Evolutionary conservation across 2,329 filamentous ascomycete species (phyloP).

Genomic region (Hypoxylon sp.): DNA sequence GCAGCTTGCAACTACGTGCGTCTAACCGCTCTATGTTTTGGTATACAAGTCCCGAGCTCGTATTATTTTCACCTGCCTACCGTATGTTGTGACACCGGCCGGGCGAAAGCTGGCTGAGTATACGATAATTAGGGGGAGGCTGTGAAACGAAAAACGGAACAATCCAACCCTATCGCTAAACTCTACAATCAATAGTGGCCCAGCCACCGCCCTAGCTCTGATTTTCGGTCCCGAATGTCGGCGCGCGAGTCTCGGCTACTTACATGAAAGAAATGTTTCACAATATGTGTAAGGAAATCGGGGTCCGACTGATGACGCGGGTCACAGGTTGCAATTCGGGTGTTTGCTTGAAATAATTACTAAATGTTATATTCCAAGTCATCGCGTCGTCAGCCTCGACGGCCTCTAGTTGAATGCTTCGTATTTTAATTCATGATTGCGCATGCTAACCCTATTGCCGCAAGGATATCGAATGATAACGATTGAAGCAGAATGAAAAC

Average conservation of each 20-base stretch:
- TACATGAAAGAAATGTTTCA: constrained; percentile 19
- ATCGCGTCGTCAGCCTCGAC: neutral
- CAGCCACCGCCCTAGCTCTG: constrained; percentile 23
- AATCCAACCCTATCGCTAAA: constrained; percentile 21
- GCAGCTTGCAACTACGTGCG: constrained; percentile 3
- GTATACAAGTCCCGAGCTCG: neutral
- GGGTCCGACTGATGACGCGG: constrained; percentile 3
- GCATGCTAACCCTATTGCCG: neutral
- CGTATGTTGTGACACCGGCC: neutral
- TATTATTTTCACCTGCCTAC: constrained; percentile 9
- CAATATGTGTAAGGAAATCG: constrained; percentile 7
- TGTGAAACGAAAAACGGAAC: constrained; percentile 19
- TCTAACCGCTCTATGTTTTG: neutral
- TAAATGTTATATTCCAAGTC: neutral
- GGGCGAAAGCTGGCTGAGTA: constrained; percentile 9
- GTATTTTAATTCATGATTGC: constrained; percentile 10
- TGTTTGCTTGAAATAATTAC: constrained; percentile 15
- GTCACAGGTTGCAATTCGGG: constrained; percentile 1
- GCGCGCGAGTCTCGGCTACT: constrained; percentile 9
- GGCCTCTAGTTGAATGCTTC: constrained; percentile 5
- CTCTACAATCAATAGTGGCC: constrained; percentile 12
- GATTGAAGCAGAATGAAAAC: constrained; percentile 11
- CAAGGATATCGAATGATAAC: constrained; percentile 6
- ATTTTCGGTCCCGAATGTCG: constrained; percentile 35
- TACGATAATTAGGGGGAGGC: constrained; percentile 14